Evolutionary conservation across 1,284 basidiomycete species (phyloP).

Genomic region (Moniliophthora roreri): DNA sequence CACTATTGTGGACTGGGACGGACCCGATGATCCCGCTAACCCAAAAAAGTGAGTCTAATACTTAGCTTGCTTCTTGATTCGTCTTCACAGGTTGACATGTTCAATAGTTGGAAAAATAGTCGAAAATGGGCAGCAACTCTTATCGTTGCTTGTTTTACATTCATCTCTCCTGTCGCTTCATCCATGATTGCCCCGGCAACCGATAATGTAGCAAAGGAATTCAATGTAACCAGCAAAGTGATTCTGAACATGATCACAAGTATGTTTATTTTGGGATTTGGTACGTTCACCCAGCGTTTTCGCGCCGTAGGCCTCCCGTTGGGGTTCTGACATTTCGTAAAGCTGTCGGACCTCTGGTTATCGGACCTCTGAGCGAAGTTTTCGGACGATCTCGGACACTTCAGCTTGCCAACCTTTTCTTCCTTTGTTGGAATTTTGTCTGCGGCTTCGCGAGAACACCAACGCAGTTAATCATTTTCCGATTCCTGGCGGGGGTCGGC

Average conservation of each 20-base stretch:
- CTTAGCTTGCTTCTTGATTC: no score
- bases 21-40: slow-evolving; percentile 56
- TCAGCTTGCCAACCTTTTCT: slow-evolving; percentile 42
- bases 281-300: neutral
- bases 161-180: slow-evolving; percentile 13
- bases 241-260: slow-evolving; percentile 13
- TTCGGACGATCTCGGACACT: slow-evolving; percentile 30
- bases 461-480: slow-evolving; percentile 40
- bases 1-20: slow-evolving; percentile 53
- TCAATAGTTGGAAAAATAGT: slow-evolving; percentile 10
- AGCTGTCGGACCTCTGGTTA: slow-evolving; percentile 40
- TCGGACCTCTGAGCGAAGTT: slow-evolving; percentile 57
- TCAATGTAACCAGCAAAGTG: slow-evolving; percentile 9
- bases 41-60: slow-evolving; percentile 49
- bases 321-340: neutral
- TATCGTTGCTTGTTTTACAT: slow-evolving; percentile 14
- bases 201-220: slow-evolving; percentile 10
- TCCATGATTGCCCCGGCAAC: slow-evolving; percentile 16
- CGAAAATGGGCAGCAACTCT: slow-evolving; percentile 17
- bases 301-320: neutral
- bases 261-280: slow-evolving; percentile 15
- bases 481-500: slow-evolving; percentile 43
- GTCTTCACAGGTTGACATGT: no score
- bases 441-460: slow-evolving; percentile 43
- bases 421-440: slow-evolving; percentile 40